These are phyloP conservation scores for Mycosarcoma maydis DNA, from an alignment of 1,284 basidiomycete genomes.

Conservation along the genomic window DNA sequence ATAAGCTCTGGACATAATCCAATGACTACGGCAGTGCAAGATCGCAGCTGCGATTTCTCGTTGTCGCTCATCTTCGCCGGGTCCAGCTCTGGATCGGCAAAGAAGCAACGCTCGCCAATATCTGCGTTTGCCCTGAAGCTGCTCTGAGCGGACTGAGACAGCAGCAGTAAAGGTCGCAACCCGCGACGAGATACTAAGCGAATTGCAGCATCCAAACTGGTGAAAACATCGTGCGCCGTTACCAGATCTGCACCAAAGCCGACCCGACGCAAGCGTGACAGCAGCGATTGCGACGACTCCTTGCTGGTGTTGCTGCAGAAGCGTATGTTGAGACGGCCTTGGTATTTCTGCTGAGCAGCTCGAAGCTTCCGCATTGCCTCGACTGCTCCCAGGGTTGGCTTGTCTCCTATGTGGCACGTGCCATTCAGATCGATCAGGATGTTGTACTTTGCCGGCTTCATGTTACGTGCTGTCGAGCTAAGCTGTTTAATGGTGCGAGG, in stretches of 20 bases:
- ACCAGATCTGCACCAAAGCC: slow-evolving; percentile 15
- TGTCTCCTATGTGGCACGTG: slow-evolving; percentile 40
- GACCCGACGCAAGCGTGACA: slow-evolving; percentile 24
- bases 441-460: slow-evolving; percentile 24
- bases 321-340: slow-evolving; percentile 21
- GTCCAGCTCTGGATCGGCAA: slow-evolving; percentile 14
- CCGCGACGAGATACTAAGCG: slow-evolving; percentile 13
- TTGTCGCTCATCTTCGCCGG: slow-evolving; percentile 6
- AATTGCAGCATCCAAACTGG: slow-evolving; percentile 33
- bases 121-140: slow-evolving; percentile 8
- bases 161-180: slow-evolving; percentile 24
- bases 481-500: background rate
- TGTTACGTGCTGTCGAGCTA: background rate
- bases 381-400: slow-evolving; percentile 22
- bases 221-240: slow-evolving; percentile 25
- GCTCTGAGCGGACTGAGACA: slow-evolving; percentile 25
- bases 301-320: slow-evolving; percentile 49
- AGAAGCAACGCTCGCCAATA: slow-evolving; percentile 13
- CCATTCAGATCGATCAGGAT: slow-evolving; percentile 46
- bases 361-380: slow-evolving; percentile 31
- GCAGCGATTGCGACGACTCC: slow-evolving; percentile 28
- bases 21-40: slow-evolving; percentile 34
- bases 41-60: slow-evolving; percentile 12
- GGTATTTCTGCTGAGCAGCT: slow-evolving; percentile 6
- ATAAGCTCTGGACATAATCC: slow-evolving; percentile 44